Percentiles rank a stretch among this genome's conserved stretches.
These are phyloP conservation scores for Saccharomyces hybrid DNA, from an alignment of 1,139 yeast genomes.

Conservation along the genomic window DNA sequence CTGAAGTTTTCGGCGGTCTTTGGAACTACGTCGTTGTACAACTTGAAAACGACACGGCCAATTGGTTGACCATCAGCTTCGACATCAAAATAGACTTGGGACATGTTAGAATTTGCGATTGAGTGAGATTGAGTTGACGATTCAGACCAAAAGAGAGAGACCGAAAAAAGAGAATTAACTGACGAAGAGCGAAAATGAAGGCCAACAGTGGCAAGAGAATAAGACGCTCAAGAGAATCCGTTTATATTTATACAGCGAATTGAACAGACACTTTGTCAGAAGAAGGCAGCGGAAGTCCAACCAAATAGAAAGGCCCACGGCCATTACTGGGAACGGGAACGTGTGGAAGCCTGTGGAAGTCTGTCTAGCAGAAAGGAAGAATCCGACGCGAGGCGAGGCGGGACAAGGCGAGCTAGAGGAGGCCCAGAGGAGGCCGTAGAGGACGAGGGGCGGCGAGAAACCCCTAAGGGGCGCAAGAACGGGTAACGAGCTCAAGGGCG, in stretches of 20 bases:
- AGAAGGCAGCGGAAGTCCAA: neutral
- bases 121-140: conserved; percentile 23
- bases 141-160: too few species aligned
- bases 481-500: neutral
- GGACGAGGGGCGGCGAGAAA: neutral
- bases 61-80: conserved; percentile 37
- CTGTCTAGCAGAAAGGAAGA: neutral
- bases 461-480: neutral
- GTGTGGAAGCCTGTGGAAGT: neutral
- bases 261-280: neutral
- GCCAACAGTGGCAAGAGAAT: neutral
- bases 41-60: conserved; percentile 75
- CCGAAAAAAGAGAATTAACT: neutral
- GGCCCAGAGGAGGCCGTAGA: neutral
- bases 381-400: neutral
- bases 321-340: neutral
- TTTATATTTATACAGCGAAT: neutral
- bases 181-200: neutral
- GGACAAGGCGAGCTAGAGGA: neutral
- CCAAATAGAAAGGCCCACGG: neutral
- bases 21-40: conserved; percentile 92
- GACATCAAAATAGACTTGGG: conserved; percentile 33
- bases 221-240: neutral
- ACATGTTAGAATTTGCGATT: conserved; percentile 17
- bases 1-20: conserved; percentile 98